Evolutionary conservation across 106 monocot genomes (phyloP).

Genomic region (Apostasia shenzhenica): DNA sequence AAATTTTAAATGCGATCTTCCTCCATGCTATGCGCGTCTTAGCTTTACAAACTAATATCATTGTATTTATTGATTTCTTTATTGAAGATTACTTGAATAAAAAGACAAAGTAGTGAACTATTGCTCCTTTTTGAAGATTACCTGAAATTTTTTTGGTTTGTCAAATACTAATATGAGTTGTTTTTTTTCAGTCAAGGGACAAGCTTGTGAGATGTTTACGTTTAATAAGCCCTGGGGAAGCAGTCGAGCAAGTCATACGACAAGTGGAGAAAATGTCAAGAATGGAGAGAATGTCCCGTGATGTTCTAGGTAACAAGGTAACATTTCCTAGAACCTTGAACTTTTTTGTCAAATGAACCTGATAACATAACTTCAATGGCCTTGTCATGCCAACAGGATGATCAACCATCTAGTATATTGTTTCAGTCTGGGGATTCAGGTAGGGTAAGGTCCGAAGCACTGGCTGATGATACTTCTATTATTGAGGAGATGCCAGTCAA

Average conservation of each 20-base stretch:
- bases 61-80: no score
- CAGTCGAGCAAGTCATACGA: slow-evolving; percentile 69
- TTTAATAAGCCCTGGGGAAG: slow-evolving; percentile 64
- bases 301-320: slow-evolving; percentile 57
- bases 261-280: slow-evolving; percentile 79
- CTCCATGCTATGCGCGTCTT: no score
- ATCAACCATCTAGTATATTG: slow-evolving; percentile 15
- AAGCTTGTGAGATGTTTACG: slow-evolving; percentile 53
- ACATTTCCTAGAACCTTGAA: background rate
- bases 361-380: background rate
- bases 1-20: no score
- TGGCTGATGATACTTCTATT: slow-evolving; percentile 20
- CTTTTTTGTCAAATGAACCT: background rate
- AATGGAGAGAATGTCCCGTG: slow-evolving; percentile 53
- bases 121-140: no score
- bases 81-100: no score
- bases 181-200: slow-evolving; percentile 67
- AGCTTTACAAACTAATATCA: no score
- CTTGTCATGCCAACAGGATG: slow-evolving; percentile 47
- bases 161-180: background rate
- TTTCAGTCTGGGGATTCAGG: slow-evolving; percentile 20
- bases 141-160: no score
- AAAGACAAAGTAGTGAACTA: no score
- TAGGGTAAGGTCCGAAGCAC: slow-evolving; percentile 17
- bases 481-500: slow-evolving; percentile 47